Percentiles rank a stretch among this genome's conserved stretches.
These are phyloP conservation scores for Onygenales sp. DNA, from an alignment of 2,329 filamentous ascomycete genomes.

Conservation along the genomic window DNA sequence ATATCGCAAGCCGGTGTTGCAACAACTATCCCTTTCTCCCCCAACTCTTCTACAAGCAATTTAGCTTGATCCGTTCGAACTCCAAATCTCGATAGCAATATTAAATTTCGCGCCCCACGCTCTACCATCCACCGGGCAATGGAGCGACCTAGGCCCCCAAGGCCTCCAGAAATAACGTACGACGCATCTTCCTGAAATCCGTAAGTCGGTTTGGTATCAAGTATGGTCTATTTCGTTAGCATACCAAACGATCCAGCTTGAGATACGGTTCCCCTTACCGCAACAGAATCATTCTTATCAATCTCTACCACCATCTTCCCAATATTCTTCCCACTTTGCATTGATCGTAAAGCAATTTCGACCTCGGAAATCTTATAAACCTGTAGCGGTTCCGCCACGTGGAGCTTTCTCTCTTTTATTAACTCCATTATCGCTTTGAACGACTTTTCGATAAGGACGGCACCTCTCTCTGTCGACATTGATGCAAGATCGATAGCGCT, in stretches of 20 bases:
- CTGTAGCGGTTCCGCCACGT: conserved; percentile 4
- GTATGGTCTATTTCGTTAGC: not conserved
- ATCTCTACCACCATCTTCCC: conserved; percentile 28
- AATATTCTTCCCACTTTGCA: conserved; percentile 24
- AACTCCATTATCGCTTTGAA: conserved; percentile 6
- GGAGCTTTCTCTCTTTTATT: not conserved
- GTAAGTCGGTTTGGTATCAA: not conserved
- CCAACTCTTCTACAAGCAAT: conserved; percentile 12
- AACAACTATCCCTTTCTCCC: conserved; percentile 9
- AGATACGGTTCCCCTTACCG: conserved; percentile 11
- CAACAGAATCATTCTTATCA: conserved; percentile 10
- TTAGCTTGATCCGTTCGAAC: conserved; percentile 7
- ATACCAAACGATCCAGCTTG: not conserved
- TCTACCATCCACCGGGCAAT: conserved; percentile 6
- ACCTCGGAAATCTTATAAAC: conserved; percentile 3
- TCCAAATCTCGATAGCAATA: conserved; percentile 20
- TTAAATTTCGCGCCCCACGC: conserved; percentile 19
- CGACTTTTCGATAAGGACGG: conserved; percentile 8
- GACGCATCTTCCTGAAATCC: conserved; percentile 15
- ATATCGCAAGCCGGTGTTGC: conserved; percentile 9
- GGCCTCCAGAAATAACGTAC: conserved; percentile 6
- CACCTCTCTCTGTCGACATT: not conserved
- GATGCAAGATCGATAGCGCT: conserved; percentile 9
- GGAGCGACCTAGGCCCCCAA: conserved; percentile 4
- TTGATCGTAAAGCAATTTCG: conserved; percentile 18